These are phyloP conservation scores for Trametes villosa DNA, from an alignment of 768 basidiomycete species.

Conservation along the genomic window DNA sequence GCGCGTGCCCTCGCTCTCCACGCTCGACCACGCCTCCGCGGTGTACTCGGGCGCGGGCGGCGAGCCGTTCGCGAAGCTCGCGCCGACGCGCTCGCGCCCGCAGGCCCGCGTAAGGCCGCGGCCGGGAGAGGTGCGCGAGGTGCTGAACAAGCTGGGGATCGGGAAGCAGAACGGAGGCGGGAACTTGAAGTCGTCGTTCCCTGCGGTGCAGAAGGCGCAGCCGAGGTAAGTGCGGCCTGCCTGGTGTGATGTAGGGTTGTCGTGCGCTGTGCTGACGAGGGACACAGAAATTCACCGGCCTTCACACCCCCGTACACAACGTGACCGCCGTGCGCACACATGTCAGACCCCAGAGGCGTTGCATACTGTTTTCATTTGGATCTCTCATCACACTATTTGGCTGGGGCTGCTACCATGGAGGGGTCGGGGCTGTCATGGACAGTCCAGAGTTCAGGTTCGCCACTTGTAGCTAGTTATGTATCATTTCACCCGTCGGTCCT, in stretches of 20 bases:
- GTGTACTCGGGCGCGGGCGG: constrained; percentile 36
- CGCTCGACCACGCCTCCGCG: constrained; percentile 69
- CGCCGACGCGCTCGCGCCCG: constrained; percentile 59
- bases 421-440: constrained; percentile 6
- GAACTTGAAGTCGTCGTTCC: constrained; percentile 76
- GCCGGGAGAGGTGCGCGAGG: constrained; percentile 77
- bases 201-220: constrained; percentile 52
- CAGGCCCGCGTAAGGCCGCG: constrained; percentile 49
- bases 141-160: constrained; percentile 82
- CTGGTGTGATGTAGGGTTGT: background rate
- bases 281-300: constrained; percentile 22
- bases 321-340: constrained; percentile 11
- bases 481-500: background rate
- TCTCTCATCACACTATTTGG: background rate
- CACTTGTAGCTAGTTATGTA: constrained; percentile 2
- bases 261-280: background rate
- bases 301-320: constrained; percentile 42
- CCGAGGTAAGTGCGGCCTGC: constrained; percentile 38
- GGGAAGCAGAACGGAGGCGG: constrained; percentile 65
- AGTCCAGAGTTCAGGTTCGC: background rate
- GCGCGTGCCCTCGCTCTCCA: constrained; percentile 75
- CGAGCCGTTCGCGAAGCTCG: constrained; percentile 45
- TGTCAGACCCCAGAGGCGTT: background rate
- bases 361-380: background rate
- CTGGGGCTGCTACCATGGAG: constrained; percentile 1